phyloP scores from a whole-genome alignment of 2,329 filamentous ascomycete species.

The Drechslerella dactyloides region DNA sequence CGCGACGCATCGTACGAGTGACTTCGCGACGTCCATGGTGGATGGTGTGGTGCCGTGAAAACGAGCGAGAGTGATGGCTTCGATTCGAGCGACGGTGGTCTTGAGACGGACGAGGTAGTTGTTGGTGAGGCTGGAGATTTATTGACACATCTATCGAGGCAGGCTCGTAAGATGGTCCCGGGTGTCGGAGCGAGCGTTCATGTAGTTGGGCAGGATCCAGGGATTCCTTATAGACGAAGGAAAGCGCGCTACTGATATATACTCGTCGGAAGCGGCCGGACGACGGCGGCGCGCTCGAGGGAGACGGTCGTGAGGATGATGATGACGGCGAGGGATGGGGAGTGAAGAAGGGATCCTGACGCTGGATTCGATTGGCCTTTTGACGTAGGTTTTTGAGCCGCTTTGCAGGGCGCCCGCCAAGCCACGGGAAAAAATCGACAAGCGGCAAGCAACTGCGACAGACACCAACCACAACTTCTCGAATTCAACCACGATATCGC shows the following conservation, averaged over 20 bases:
- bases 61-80: neutral
- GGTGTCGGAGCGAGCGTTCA: conserved; percentile 28
- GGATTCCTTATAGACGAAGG: neutral
- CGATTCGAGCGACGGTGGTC: neutral
- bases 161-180: conserved; percentile 40
- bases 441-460: conserved; percentile 2
- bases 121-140: neutral
- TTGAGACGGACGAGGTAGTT: neutral
- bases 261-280: neutral
- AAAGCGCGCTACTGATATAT: neutral
- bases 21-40: conserved; percentile 72
- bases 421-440: conserved; percentile 3
- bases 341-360: neutral
- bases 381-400: conserved; percentile 2
- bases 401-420: neutral
- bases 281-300: neutral
- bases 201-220: neutral
- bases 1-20: conserved; percentile 82
- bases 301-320: conserved; percentile 4
- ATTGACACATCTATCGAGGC: conserved; percentile 39
- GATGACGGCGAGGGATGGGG: conserved; percentile 12
- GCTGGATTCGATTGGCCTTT: neutral
- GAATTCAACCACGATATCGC: neutral
- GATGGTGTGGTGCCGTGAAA: neutral
- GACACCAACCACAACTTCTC: neutral